Conservation (phyloP, 1,139 yeast genomes). For the Sugiyamaella xylanicola region DNA sequence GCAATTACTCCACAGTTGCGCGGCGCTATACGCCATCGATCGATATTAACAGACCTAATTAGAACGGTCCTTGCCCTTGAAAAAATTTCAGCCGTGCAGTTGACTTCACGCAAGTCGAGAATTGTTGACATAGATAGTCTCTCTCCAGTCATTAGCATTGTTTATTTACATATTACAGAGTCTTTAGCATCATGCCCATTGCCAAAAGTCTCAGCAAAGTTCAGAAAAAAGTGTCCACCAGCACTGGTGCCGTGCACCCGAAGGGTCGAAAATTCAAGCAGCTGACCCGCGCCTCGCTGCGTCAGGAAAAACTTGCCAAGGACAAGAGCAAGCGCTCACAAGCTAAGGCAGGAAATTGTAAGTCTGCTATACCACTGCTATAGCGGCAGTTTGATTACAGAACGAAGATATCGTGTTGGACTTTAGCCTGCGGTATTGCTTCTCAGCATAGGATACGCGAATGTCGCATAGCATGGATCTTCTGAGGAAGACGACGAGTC, state of each 20-base stretch:
- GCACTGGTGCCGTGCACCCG: constrained; percentile 63
- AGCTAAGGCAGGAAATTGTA: constrained; percentile 48
- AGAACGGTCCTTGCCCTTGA: neutral
- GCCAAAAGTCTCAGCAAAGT: constrained; percentile 75
- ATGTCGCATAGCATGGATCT: too few relatives aligned
- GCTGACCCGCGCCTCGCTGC: constrained; percentile 77
- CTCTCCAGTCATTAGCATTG: neutral
- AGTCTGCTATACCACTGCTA: too few relatives aligned
- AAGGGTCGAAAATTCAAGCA: constrained; percentile 87
- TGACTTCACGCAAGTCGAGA: too few relatives aligned
- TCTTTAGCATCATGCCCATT: constrained; percentile 63
- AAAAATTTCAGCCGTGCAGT: constrained; percentile 5
- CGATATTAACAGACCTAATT: neutral
- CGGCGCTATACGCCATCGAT: constrained; percentile 10
- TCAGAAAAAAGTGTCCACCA: constrained; percentile 63
- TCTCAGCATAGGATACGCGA: too few relatives aligned
- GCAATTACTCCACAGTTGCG: constrained; percentile 11
- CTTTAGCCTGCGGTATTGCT: too few relatives aligned
- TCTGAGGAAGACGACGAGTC: too few relatives aligned
- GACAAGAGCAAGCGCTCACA: constrained; percentile 64
- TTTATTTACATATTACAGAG: neutral
- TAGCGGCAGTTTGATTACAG: too few relatives aligned
- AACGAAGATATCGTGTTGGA: too few relatives aligned
- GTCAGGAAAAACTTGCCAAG: constrained; percentile 69
- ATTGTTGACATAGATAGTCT: too few relatives aligned